A percentile compares a stretch with the other conserved stretches of the same genome.
Conservation (phyloP, 1,284 basidiomycete genomes). For the Leccinum subrobustum region DNA sequence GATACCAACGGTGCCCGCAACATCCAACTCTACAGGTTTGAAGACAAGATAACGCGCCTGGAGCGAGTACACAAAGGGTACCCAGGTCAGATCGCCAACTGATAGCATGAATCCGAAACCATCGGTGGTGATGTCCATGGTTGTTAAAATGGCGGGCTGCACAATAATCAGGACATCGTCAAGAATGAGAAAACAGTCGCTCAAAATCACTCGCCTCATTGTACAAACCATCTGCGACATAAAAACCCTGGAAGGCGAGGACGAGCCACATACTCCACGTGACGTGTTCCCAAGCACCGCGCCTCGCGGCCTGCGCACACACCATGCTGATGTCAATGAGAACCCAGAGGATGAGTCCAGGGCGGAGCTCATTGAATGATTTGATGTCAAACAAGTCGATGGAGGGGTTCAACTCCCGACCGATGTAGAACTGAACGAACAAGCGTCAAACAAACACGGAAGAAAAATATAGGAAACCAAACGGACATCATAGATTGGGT, state of each 20-base stretch:
- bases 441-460: background rate
- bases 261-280: slow-evolving; percentile 95
- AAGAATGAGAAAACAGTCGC: background rate
- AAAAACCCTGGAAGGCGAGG: slow-evolving; percentile 83
- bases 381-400: slow-evolving; percentile 93
- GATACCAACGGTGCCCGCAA: slow-evolving; percentile 59
- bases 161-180: background rate
- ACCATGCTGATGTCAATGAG: slow-evolving; percentile 90
- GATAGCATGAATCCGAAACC: slow-evolving; percentile 99
- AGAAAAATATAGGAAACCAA: background rate
- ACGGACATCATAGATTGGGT: slow-evolving; percentile 87
- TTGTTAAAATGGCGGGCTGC: slow-evolving; percentile 84
- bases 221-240: slow-evolving; percentile 84
- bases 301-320: slow-evolving; percentile 85
- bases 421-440: slow-evolving; percentile 88
- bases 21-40: slow-evolving; percentile 78
- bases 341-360: slow-evolving; percentile 94
- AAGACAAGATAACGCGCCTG: slow-evolving; percentile 95
- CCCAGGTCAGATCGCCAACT: slow-evolving; percentile 92
- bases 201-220: slow-evolving; percentile 66
- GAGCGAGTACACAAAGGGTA: slow-evolving; percentile 93
- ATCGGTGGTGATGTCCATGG: slow-evolving; percentile 98
- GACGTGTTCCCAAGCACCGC: slow-evolving; percentile 63
- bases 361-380: slow-evolving; percentile 94
- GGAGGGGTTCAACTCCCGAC: slow-evolving; percentile 92